Conservation (phyloP, 208 protist genomes). For the Trypanosoma rangeli region DNA sequence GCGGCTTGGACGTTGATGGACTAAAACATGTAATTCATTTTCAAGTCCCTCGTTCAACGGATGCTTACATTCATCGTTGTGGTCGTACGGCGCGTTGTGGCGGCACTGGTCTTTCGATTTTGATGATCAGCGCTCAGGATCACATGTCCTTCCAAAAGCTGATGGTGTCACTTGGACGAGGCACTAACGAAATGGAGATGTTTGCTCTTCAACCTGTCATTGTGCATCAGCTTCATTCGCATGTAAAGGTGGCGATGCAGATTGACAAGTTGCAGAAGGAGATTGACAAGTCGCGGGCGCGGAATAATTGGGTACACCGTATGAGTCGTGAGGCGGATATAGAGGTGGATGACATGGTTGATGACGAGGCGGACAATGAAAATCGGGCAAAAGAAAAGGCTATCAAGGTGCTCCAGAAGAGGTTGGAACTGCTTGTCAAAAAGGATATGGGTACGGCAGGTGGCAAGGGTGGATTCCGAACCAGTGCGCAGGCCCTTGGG, state of each 20-base stretch:
- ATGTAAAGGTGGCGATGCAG: constrained; percentile 75
- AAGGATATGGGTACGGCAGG: constrained; percentile 76
- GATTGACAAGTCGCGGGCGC: constrained; percentile 72
- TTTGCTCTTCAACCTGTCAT: constrained; percentile 82
- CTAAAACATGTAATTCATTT: constrained; percentile 97
- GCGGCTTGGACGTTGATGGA: constrained; percentile 95
- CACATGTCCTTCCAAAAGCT: constrained; percentile 84
- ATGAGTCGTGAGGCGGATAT: constrained; percentile 77
- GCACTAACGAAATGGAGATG: constrained; percentile 60
- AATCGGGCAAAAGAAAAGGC: constrained; percentile 75
- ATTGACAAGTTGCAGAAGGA: constrained; percentile 89
- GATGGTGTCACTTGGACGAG: constrained; percentile 70
- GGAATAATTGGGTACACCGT: constrained; percentile 71
- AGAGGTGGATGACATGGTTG: constrained; percentile 82
- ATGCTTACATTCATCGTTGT: constrained; percentile 97
- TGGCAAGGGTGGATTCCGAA: constrained; percentile 85
- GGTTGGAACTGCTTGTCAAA: constrained; percentile 50
- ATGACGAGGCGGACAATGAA: constrained; percentile 66
- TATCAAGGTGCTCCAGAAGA: constrained; percentile 70
- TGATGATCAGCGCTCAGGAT: constrained; percentile 89
- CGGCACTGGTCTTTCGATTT: constrained; percentile 73
- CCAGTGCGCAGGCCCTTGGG: constrained; percentile 66
- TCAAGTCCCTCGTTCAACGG: constrained; percentile 93
- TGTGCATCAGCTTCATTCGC: constrained; percentile 76
- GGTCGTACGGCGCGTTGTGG: constrained; percentile 95